Base-by-base conservation (phyloP, 371 early-diverging fungal genomes). In the Basidiobolus meristosporus region DNA sequence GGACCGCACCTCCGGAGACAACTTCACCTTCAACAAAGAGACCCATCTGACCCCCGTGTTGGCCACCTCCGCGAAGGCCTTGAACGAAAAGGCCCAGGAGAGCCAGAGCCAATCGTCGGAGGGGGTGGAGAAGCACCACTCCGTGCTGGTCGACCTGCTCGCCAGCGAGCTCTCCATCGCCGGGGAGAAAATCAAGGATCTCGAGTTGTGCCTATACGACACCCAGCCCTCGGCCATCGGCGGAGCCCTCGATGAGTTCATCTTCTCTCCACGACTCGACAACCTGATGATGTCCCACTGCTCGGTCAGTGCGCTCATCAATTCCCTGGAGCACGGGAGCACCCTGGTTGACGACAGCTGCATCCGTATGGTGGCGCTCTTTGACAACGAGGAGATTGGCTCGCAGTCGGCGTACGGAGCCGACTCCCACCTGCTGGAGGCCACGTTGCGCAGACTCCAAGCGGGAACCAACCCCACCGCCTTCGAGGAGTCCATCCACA, bases 321-420 rank as follows among this genome's bases (percentile, higher is more conserved):
- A 26, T 22, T 30, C 14, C 22, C 48, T 68, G 57, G 43, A 39
- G 23, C 18, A 28, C 7, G 45, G 53, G 11, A 56, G 57, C 17
- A 48, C 59, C 22, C 40, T 82, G 29, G 67, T 54, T 14, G 53
- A 61, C 19, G 87, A 91, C 28, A 50, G 74, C 40, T 69, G 77
- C 41, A 73, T 95, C 40, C 83, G 91, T 44, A 54, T 98, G 42
- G 69, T 87, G 15, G 73, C 82, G 10, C 66, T 93, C 10, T 98
- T 96, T 53, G 98, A 96, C 57, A 90, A 95, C 59, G 98, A 98
- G 62, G 98, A 98, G 50, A 73, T 96, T 34, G 98, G 98, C 15
- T 90, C 90, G 22, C 56, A 55, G n/a, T 81, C 90, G 17, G 90
- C 91, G 3, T 77, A 88, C 46, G 98, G 98, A 34, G 98, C 98